A percentile compares a stretch with the other conserved stretches of the same genome.
phyloP scores from a whole-genome alignment of 371 early-diverging fungal species.

The Mucor irregularis region DNA sequence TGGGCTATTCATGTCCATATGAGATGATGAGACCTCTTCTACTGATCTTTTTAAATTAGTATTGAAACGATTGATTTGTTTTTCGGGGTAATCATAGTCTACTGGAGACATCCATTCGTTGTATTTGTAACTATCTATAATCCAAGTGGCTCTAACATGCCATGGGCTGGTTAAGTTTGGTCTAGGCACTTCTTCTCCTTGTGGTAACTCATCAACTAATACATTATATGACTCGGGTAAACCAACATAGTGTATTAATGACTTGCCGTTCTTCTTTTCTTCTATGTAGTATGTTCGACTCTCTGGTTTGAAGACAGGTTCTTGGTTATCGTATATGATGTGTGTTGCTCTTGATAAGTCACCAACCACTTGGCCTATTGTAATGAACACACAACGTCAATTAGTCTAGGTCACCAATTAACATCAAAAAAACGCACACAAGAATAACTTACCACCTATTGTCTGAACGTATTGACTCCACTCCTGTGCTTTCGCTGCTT shows the following conservation, averaged over 20 bases:
- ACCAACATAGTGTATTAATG: constrained; percentile 69
- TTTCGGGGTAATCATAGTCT: constrained; percentile 52
- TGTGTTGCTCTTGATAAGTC: constrained; percentile 58
- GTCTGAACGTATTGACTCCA: constrained; percentile 36
- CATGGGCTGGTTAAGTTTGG: constrained; percentile 45
- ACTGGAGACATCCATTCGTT: constrained; percentile 77
- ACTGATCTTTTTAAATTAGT: constrained; percentile 24
- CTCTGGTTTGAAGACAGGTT: constrained; percentile 12
- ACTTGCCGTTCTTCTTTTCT: constrained; percentile 47
- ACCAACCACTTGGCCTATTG: constrained; percentile 38
- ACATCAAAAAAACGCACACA: constrained; percentile 4
- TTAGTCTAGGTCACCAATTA: not conserved
- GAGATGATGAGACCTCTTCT: constrained; percentile 1
- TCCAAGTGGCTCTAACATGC: constrained; percentile 67
- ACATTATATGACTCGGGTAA: constrained; percentile 75
- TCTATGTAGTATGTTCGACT: constrained; percentile 33
- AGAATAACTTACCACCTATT: constrained; percentile 52
- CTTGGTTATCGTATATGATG: constrained; percentile 42
- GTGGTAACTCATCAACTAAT: constrained; percentile 52
- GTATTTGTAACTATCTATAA: constrained; percentile 65
- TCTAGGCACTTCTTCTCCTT: constrained; percentile 21
- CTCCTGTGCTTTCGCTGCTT: constrained; percentile 30
- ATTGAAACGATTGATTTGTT: constrained; percentile 19
- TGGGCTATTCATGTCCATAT: not conserved
- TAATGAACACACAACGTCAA: constrained; percentile 20